Conservation (phyloP, 768 basidiomycete genomes). For the Hygrophoropsis aurantiaca region DNA sequence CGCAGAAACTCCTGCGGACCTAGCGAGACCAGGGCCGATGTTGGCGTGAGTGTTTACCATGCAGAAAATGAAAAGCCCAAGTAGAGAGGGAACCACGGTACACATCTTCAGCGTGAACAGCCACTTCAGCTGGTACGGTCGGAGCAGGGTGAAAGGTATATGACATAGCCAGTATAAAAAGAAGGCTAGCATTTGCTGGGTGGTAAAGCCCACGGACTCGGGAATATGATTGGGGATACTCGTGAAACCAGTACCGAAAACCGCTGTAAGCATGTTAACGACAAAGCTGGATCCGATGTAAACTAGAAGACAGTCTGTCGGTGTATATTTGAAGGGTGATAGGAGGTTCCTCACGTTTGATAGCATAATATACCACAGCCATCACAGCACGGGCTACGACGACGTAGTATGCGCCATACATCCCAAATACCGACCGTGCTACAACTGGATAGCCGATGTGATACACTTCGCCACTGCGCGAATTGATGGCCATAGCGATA, state of each 20-base stretch:
- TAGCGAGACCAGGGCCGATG: constrained; percentile 16
- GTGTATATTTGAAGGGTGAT: not conserved
- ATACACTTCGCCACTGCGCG: constrained; percentile 17
- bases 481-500: constrained; percentile 15
- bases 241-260: constrained; percentile 24
- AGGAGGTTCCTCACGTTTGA: not conserved
- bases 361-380: constrained; percentile 15
- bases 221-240: constrained; percentile 16
- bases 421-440: constrained; percentile 17
- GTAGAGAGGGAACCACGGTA: not conserved
- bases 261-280: constrained; percentile 14
- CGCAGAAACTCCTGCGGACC: constrained; percentile 8
- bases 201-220: constrained; percentile 14
- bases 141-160: constrained; percentile 15
- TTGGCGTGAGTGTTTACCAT: constrained; percentile 14
- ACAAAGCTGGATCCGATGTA: constrained; percentile 19
- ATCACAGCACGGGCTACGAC: constrained; percentile 18
- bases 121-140: constrained; percentile 1
- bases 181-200: constrained; percentile 18
- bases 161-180: constrained; percentile 16
- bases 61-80: not conserved
- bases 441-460: constrained; percentile 22
- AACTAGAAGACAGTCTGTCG: constrained; percentile 14
- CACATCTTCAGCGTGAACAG: not conserved
- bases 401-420: constrained; percentile 21